Evolutionary conservation across 2,329 filamentous ascomycete species (phyloP), one percentile per base, ranked within the genome.

Genomic region (Coniella vitis): DNA sequence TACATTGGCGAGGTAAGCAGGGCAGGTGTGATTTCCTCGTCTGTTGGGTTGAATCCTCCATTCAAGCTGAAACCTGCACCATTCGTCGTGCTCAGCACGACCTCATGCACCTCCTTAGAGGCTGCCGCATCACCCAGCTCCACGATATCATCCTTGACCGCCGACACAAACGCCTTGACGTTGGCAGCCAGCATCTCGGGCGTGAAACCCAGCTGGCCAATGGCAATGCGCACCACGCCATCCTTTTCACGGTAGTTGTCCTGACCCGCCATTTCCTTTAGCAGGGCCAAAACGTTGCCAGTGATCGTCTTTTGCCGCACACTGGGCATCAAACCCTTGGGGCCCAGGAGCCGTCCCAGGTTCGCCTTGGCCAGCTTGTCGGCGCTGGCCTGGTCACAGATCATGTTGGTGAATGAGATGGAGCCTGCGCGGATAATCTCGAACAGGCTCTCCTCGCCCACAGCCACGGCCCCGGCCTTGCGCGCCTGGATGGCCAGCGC

Each of bases 291-390:
- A 14, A 95, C 78, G 63, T 95, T 86, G 61, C 79, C 84, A 20
- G 95, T 89, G 48, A 98, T 86, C 0, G 93, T 97, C 56, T 89
- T 90, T 54, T 81, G 81, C 74, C 95, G 95, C 52, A 78, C 71
- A 64, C 81, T 94, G 5, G 93, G 93, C 93, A 98, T 97, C 61
- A 98, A 68, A 3, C 90, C 90, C 67, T 81, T 84, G 39, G 94
- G 93, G 61, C 93, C 93, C 17, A 98, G 74, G 38, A 95, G 77
- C 56, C 84, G 79, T 55, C 86, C 91, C 55, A 98, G 66, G 1
- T 79, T 47, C 32, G 90, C 85, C 72, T 93, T 90, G 64, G 84
- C 86, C 60, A 98, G 72, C 49, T 86, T 89, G 45, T 78, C 76
- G 57, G 93, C 74, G 58, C 84, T 90, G 58, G 87, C 81, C 44